A percentile compares a stretch with the other conserved stretches of the same genome.
These are phyloP conservation scores for Choiromyces venosus DNA, from an alignment of 495 filamentous ascomycete genomes.

Conservation along the genomic window DNA sequence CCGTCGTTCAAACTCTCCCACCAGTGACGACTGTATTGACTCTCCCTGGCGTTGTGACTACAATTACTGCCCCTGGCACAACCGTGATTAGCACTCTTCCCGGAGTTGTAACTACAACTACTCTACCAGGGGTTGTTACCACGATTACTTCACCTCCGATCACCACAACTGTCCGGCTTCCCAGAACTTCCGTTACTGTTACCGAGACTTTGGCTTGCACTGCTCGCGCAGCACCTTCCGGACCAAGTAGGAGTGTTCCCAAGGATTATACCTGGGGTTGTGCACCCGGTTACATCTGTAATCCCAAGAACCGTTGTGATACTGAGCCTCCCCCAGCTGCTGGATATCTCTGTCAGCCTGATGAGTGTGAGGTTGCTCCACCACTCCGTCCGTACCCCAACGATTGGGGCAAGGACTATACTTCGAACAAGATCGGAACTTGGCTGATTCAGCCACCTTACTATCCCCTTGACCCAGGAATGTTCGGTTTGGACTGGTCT, in stretches of 20 bases:
- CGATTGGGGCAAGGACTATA: slow-evolving; percentile 44
- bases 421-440: slow-evolving; percentile 45
- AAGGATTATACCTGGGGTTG: slow-evolving; percentile 57
- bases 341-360: slow-evolving; percentile 52
- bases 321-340: slow-evolving; percentile 47
- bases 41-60: slow-evolving; percentile 31
- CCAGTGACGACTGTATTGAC: slow-evolving; percentile 19
- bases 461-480: slow-evolving; percentile 59
- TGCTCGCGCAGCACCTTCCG: slow-evolving; percentile 32
- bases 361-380: slow-evolving; percentile 53
- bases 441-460: slow-evolving; percentile 54
- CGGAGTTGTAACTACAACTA: slow-evolving; percentile 27
- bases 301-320: slow-evolving; percentile 45
- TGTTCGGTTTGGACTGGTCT: slow-evolving; percentile 58
- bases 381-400: slow-evolving; percentile 36
- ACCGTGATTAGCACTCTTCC: slow-evolving; percentile 27
- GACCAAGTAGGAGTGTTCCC: slow-evolving; percentile 37
- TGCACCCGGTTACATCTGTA: slow-evolving; percentile 57
- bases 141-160: slow-evolving; percentile 32
- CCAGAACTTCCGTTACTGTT: slow-evolving; percentile 26
- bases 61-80: slow-evolving; percentile 25
- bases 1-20: slow-evolving; percentile 31
- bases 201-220: slow-evolving; percentile 24
- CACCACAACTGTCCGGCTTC: slow-evolving; percentile 28
- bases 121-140: slow-evolving; percentile 29